These are phyloP conservation scores for Xylaria sp. DNA, from an alignment of 2,329 filamentous ascomycete species.

Conservation along the genomic window DNA sequence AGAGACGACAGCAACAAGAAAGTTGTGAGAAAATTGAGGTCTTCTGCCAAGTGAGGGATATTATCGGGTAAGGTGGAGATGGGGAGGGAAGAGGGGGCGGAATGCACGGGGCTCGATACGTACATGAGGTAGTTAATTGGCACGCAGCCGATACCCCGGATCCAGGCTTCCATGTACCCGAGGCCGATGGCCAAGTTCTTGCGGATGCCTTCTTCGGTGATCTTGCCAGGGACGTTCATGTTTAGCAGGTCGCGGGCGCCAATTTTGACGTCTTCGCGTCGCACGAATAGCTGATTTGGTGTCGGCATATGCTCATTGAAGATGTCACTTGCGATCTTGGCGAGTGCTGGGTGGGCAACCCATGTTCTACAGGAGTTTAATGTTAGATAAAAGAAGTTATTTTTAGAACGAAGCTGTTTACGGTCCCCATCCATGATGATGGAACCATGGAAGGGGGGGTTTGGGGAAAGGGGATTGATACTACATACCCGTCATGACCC, in stretches of 20 bases:
- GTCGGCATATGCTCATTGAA: constrained; percentile 99
- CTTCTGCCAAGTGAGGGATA: constrained; percentile 19
- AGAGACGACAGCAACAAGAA: neutral
- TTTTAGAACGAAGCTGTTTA: neutral
- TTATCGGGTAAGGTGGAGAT: constrained; percentile 1
- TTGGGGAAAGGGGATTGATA: neutral
- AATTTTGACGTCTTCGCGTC: constrained; percentile 88
- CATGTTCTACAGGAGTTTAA: constrained; percentile 68
- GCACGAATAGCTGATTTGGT: constrained; percentile 92
- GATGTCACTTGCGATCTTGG: constrained; percentile 85
- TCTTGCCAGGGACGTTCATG: constrained; percentile 93
- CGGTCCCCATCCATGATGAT: too few relatives aligned
- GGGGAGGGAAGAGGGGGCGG: neutral
- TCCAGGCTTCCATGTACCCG: constrained; percentile 98
- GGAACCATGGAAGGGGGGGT: neutral
- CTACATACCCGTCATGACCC: constrained; percentile 82
- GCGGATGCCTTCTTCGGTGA: constrained; percentile 94
- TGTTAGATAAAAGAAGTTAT: constrained; percentile 14
- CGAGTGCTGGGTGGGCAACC: constrained; percentile 96
- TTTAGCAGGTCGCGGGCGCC: constrained; percentile 91
- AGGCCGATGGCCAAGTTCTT: constrained; percentile 98
- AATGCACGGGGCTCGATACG: constrained; percentile 40
- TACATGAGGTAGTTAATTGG: constrained; percentile 97
- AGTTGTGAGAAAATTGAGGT: neutral
- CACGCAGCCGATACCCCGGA: constrained; percentile 92